Percentiles rank a stretch among this genome's conserved stretches.
phyloP scores from a whole-genome alignment of 768 basidiomycete species.

The Lactarius indigo region DNA sequence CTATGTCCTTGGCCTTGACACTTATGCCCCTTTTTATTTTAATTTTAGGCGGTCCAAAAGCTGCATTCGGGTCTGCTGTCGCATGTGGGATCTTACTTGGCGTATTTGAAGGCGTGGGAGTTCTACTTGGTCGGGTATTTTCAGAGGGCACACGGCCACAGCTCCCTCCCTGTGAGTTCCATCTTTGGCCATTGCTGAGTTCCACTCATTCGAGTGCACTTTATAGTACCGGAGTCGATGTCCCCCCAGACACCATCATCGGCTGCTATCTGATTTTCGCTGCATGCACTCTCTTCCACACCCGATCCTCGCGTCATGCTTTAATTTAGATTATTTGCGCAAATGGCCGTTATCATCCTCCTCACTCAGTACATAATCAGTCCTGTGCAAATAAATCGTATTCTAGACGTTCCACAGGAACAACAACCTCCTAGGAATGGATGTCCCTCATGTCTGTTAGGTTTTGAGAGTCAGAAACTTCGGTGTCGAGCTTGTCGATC shows the following conservation, averaged over 20 bases:
- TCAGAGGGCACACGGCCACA: slow-evolving; percentile 79
- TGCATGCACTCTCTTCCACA: neutral
- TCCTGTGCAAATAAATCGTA: slow-evolving; percentile 20
- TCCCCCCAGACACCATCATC: slow-evolving; percentile 19
- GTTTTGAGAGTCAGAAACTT: neutral
- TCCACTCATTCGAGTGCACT: neutral
- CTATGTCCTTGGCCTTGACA: neutral
- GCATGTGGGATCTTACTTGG: slow-evolving; percentile 95
- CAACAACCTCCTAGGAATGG: neutral
- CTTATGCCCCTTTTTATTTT: neutral
- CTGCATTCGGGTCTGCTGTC: slow-evolving; percentile 88
- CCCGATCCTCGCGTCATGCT: neutral
- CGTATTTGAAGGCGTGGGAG: slow-evolving; percentile 93
- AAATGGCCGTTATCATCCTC: neutral
- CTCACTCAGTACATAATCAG: slow-evolving; percentile 21
- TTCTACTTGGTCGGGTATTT: slow-evolving; percentile 84
- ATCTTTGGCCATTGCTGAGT: neutral
- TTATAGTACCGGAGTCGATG: slow-evolving; percentile 23
- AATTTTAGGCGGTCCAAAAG: slow-evolving; percentile 79
- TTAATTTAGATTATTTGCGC: neutral
- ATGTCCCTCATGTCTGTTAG: neutral
- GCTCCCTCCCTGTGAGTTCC: slow-evolving; percentile 66
- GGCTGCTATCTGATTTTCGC: slow-evolving; percentile 12
- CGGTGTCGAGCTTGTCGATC: slow-evolving; percentile 4
- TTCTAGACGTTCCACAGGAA: slow-evolving; percentile 9